phyloP scores from a whole-genome alignment of 148 eudicot species.

The Rhododendron griersonianum region DNA sequence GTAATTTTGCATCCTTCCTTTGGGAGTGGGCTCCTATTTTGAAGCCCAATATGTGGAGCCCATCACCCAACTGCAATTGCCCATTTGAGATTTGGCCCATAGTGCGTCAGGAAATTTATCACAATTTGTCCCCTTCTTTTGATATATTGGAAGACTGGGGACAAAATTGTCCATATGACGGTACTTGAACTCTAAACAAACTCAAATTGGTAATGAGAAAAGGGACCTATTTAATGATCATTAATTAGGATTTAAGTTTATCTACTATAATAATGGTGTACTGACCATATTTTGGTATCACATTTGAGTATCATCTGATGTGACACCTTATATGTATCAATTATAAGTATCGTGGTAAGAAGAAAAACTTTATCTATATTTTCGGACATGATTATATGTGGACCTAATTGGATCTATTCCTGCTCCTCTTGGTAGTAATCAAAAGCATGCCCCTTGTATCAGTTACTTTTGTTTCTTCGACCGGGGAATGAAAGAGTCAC shows the following conservation, averaged over 20 bases:
- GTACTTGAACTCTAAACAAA: neutral
- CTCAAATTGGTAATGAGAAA: neutral
- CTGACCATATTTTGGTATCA: neutral
- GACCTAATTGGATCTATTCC: neutral
- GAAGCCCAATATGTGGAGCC: neutral
- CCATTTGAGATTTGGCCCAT: neutral
- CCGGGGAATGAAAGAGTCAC: too few relatives aligned
- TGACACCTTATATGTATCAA: neutral
- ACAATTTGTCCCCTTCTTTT: neutral
- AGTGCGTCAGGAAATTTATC: neutral
- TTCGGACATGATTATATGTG: neutral
- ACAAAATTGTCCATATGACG: neutral
- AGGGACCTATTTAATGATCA: neutral
- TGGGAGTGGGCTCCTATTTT: neutral
- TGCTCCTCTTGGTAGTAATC: neutral
- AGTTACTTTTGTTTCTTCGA: too few relatives aligned
- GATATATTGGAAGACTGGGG: neutral
- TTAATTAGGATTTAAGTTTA: neutral
- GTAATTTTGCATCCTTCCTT: neutral
- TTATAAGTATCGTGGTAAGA: neutral
- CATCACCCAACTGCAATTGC: neutral
- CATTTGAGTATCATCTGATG: neutral
- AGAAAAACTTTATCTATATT: neutral
- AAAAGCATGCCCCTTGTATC: neutral
- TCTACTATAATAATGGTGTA: neutral